Conservation (phyloP, 2,329 filamentous ascomycete species). For the Colletotrichum acutatum region DNA sequence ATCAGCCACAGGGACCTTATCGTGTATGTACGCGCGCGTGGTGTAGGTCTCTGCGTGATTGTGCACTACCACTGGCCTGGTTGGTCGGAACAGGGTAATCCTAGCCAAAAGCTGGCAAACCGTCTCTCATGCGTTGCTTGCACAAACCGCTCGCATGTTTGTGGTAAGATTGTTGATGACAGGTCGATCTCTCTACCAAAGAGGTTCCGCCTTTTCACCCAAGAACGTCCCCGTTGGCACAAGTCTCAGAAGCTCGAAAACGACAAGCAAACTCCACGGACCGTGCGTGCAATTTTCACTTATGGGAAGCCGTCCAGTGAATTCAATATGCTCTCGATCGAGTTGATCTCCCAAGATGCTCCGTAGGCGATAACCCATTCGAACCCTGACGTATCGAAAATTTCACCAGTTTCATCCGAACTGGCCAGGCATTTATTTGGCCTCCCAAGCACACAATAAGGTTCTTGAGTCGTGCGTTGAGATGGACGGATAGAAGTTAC, state of each 20-base stretch:
- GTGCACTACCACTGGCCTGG: neutral
- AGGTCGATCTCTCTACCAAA: neutral
- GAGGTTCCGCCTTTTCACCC: neutral
- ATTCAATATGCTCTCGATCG: neutral
- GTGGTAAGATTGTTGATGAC: neutral
- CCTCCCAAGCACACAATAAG: constrained; percentile 6
- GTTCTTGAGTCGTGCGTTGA: constrained; percentile 13
- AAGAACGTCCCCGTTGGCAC: neutral
- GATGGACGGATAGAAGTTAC: constrained; percentile 7
- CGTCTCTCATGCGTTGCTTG: neutral
- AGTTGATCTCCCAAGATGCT: neutral
- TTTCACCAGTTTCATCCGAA: constrained; percentile 18
- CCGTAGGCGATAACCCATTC: neutral
- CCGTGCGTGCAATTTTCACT: neutral
- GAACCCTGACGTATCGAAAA: neutral
- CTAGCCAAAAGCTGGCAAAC: neutral
- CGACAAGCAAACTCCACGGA: constrained; percentile 3
- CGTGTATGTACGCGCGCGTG: neutral
- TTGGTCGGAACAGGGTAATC: neutral
- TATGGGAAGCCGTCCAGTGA: neutral
- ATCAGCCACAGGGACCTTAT: neutral
- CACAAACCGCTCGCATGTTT: constrained; percentile 10
- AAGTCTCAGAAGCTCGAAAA: neutral
- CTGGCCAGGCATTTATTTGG: constrained; percentile 2
- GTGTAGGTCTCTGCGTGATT: neutral